phyloP scores from a whole-genome alignment of 2,329 filamentous ascomycete genomes.

The Apiospora saccharicola region DNA sequence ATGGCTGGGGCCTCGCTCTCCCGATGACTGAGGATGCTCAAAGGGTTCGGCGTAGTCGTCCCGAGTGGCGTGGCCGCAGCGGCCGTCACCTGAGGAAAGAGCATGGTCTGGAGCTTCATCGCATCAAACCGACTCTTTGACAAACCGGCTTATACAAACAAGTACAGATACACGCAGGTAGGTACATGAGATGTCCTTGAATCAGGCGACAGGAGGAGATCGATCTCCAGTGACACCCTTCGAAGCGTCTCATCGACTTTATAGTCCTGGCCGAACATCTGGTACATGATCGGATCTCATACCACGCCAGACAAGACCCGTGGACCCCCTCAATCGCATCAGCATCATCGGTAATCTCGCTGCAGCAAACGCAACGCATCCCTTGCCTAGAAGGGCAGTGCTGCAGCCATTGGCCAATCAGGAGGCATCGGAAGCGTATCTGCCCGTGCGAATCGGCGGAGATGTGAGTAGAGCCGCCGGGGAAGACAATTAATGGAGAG shows the following conservation, averaged over 20 bases:
- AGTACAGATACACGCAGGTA: background rate
- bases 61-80: background rate
- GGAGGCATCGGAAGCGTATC: background rate
- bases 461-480: background rate
- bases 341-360: slow-evolving; percentile 12
- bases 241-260: background rate
- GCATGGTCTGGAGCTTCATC: background rate
- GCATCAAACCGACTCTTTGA: background rate
- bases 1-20: background rate
- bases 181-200: background rate
- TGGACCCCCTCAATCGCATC: background rate
- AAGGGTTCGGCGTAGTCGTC: background rate
- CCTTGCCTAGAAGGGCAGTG: background rate
- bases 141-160: background rate
- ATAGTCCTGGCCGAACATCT: background rate
- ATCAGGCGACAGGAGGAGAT: background rate
- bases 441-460: slow-evolving; percentile 4
- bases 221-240: background rate
- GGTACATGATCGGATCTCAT: background rate
- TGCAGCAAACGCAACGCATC: background rate
- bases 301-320: background rate
- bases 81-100: slow-evolving; percentile 1
- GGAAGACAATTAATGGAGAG: background rate
- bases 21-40: background rate
- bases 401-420: slow-evolving; percentile 8